Conservation (phyloP, 2,329 filamentous ascomycete genomes). For the Cadophora sp. region DNA sequence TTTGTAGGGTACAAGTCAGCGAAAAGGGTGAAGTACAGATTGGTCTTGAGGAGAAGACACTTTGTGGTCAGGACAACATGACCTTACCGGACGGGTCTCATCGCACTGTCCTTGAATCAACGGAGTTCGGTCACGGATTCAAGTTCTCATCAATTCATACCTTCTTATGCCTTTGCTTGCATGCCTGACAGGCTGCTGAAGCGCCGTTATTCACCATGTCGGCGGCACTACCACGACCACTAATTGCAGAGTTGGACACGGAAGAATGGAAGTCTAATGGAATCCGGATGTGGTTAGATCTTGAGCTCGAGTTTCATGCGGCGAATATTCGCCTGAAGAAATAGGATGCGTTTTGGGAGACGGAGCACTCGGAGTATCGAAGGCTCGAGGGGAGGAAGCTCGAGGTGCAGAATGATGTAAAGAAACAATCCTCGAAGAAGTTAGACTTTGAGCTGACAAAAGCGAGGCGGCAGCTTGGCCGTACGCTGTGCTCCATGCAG, state of each 20-base stretch:
- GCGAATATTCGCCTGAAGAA: background rate
- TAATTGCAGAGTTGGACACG: background rate
- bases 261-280: background rate
- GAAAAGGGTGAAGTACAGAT: background rate
- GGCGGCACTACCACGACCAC: background rate
- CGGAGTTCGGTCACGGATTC: background rate
- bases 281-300: background rate
- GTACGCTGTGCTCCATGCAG: background rate
- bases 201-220: slow-evolving; percentile 14
- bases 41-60: background rate
- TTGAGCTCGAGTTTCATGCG: slow-evolving; percentile 3
- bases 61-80: background rate
- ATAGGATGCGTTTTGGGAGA: background rate
- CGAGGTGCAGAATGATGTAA: background rate
- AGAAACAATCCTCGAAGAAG: background rate
- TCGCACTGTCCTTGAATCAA: slow-evolving; percentile 7
- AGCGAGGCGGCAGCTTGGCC: background rate
- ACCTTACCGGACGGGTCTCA: slow-evolving; percentile 6
- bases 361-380: background rate
- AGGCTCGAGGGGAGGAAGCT: background rate
- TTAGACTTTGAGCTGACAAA: slow-evolving; percentile 7
- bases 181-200: slow-evolving; percentile 9
- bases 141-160: background rate
- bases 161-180: slow-evolving; percentile 14
- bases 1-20: background rate